Evolutionary conservation across 1,284 basidiomycete genomes (phyloP), one percentile per base, ranked within the genome.

Genomic region (Taiwanofungus camphoratus): DNA sequence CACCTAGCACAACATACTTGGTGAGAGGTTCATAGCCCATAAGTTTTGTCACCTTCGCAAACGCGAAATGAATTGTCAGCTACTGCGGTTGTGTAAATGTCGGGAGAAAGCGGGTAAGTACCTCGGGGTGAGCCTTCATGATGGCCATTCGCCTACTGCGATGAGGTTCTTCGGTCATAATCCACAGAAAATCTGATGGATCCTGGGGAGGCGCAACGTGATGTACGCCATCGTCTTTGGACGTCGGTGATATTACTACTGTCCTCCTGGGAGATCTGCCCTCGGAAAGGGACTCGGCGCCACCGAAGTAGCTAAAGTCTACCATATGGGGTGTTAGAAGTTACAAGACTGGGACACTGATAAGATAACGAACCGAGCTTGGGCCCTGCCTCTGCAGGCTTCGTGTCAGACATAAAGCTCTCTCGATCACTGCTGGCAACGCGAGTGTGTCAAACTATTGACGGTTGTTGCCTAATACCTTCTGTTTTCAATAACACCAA

Each of bases 141-240:
- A 99, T 97, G 7, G 82, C 89, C 68, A 82, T 82, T 37, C 95
- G 72, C 36, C 95, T 72, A 16, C 84, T 81, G 23, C 93, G 78
- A 64, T 99, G 96, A 4, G 95, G 95, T 62, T 99, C 96, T 65
- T 99, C 95, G 1, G 92, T 97, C 78, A 96, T 88, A 44, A 95
- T 66, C 95, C 95, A 99, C 22, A 98, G 70, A 57, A 93, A 93
- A 56, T 93, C 90, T 1, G 73, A 64, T 0, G 87, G 82, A 52
- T 88, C 77, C 57, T 80, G 79, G 0, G 83, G 85, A 1, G 76
- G 75, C 3, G 64, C 71, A 15, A 68, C 57, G 51, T 76, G 62
- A 12, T 61, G 58, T 38, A 57, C 60, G 18, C 67, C 70, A 53
- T 77, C 58, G 51, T 73, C 69, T 41, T 61, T 54, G 29, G 48